phyloP scores from a whole-genome alignment of 257 asterid species.

The Solanum sitiens region DNA sequence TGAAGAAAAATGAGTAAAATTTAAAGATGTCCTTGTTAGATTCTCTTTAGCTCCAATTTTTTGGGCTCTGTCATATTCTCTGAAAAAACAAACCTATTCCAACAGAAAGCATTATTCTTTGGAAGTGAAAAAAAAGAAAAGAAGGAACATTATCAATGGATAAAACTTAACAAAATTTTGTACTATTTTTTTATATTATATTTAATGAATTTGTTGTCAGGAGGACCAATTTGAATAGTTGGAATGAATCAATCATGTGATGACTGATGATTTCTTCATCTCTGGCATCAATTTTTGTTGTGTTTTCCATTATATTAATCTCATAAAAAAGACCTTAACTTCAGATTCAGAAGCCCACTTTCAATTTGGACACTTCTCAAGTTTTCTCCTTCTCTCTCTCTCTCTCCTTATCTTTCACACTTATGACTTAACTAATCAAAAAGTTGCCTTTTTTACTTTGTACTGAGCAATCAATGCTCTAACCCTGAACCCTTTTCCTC shows the following conservation, averaged over 20 bases:
- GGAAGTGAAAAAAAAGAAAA: not conserved
- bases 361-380: constrained; percentile 21
- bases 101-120: not conserved
- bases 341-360: constrained; percentile 22
- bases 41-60: not conserved
- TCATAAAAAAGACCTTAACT: constrained; percentile 19
- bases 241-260: constrained; percentile 25
- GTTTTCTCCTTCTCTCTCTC: not conserved
- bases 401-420: not conserved
- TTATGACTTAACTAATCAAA: constrained; percentile 4
- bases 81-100: not conserved
- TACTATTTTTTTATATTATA: not conserved
- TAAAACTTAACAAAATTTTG: not conserved
- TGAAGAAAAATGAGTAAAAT: not conserved
- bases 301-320: not conserved
- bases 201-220: not conserved
- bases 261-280: constrained; percentile 13
- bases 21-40: not conserved
- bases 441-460: constrained; percentile 19
- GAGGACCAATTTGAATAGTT: not conserved
- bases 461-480: constrained; percentile 35
- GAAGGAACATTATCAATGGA: not conserved
- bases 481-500: constrained; percentile 20
- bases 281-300: constrained; percentile 12
- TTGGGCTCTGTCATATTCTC: not conserved